phyloP scores from a whole-genome alignment of 306 rosid genomes.

The Hippophae gyantsensis region DNA sequence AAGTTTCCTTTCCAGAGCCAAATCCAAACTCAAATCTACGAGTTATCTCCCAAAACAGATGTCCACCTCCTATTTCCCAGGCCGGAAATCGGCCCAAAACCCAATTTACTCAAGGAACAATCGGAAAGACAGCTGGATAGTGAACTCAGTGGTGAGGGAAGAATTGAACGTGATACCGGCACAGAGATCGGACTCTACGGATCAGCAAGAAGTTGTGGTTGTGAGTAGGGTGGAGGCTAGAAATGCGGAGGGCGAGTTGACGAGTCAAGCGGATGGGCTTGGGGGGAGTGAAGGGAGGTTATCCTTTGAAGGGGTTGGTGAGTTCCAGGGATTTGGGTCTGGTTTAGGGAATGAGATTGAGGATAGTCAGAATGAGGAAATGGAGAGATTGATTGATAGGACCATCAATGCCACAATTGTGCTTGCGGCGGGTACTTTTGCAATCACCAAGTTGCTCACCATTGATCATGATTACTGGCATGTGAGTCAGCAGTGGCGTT shows the following conservation, averaged over 20 bases:
- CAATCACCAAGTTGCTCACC: conserved; percentile 75
- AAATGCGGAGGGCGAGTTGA: conserved; percentile 45
- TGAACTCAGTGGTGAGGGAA: conserved; percentile 32
- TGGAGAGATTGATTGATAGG: conserved; percentile 56
- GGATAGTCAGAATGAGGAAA: conserved; percentile 17
- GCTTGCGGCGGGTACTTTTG: conserved; percentile 75
- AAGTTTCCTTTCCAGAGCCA: conserved; percentile 35
- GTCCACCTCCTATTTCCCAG: conserved; percentile 11
- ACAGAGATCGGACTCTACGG: conserved; percentile 46
- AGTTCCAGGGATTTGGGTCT: conserved; percentile 39
- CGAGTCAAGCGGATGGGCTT: conserved; percentile 56
- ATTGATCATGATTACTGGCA: conserved; percentile 93
- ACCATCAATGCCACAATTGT: conserved; percentile 70
- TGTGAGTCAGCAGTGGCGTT: conserved; percentile 38
- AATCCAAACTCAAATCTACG: conserved; percentile 22
- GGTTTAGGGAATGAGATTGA: conserved; percentile 29
- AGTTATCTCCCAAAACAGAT: conserved; percentile 12
- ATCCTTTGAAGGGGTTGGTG: conserved; percentile 55
- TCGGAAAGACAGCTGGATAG: conserved; percentile 19
- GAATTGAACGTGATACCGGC: conserved; percentile 53
- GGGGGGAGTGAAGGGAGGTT: conserved; percentile 47
- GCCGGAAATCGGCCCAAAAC: conserved; percentile 15
- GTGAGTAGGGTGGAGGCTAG: conserved; percentile 51
- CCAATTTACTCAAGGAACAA: conserved; percentile 21
- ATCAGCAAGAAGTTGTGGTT: conserved; percentile 58